Percentiles rank a stretch among this genome's conserved stretches.
Evolutionary conservation across 306 rosid genomes (phyloP).

Genomic region (Vigna radiata): DNA sequence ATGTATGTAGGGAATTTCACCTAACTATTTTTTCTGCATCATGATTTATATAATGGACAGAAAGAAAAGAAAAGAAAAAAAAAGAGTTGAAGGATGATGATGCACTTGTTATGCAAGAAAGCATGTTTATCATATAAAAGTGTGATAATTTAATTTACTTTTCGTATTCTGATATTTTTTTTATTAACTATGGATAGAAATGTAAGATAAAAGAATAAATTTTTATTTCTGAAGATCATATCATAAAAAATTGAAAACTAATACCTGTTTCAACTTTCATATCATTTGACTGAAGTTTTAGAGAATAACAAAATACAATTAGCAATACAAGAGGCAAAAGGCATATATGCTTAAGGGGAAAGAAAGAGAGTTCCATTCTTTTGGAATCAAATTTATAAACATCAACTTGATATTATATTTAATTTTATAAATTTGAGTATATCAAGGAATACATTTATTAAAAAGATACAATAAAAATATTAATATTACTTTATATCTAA

Average conservation of each 20-base stretch:
- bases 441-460: too few relatives aligned
- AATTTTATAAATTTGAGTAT: neutral
- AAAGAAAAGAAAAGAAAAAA: too few relatives aligned
- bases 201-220: too few relatives aligned
- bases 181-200: too few relatives aligned
- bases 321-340: constrained; percentile 30
- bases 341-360: constrained; percentile 35
- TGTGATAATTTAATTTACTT: too few relatives aligned
- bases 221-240: neutral
- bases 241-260: neutral
- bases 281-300: neutral
- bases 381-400: constrained; percentile 24
- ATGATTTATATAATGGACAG: too few relatives aligned
- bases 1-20: neutral
- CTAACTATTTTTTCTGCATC: constrained; percentile 8
- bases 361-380: constrained; percentile 13
- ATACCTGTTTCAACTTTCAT: neutral
- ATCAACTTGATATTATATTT: neutral
- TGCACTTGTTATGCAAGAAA: too few relatives aligned
- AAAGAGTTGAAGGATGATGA: too few relatives aligned
- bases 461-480: too few relatives aligned
- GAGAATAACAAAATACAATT: constrained; percentile 27
- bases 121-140: too few relatives aligned
- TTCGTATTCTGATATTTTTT: too few relatives aligned
- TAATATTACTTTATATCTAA: too few relatives aligned